Percentiles rank a stretch among this genome's conserved stretches.
These are phyloP conservation scores for Sporothrix sp. DNA, from an alignment of 2,329 filamentous ascomycete genomes.

Conservation along the genomic window DNA sequence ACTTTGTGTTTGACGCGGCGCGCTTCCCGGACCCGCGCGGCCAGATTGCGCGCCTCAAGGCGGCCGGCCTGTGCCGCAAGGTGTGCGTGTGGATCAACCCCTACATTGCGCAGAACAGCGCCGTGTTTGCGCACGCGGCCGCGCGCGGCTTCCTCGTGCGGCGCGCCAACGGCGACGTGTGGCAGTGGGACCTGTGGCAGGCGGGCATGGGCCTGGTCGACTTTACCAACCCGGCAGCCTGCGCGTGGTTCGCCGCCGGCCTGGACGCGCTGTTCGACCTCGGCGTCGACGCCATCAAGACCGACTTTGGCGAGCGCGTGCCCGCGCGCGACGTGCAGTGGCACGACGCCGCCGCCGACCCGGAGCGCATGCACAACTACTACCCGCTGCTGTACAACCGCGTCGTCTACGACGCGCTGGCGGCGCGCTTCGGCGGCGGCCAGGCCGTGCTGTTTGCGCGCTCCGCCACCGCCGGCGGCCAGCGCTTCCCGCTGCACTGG, in stretches of 20 bases:
- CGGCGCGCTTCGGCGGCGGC: constrained; percentile 38
- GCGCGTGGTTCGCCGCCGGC: constrained; percentile 53
- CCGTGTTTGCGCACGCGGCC: constrained; percentile 53
- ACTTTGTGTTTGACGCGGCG: constrained; percentile 60
- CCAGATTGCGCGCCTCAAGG: constrained; percentile 55
- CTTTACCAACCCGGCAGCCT: constrained; percentile 62
- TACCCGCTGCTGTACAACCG: constrained; percentile 68
- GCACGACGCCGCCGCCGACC: constrained; percentile 48
- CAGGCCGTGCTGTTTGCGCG: constrained; percentile 58
- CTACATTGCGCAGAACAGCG: constrained; percentile 61
- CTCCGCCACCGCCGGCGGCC: constrained; percentile 56
- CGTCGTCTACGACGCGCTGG: constrained; percentile 56
- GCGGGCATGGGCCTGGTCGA: constrained; percentile 67
- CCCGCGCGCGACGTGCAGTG: constrained; percentile 56
- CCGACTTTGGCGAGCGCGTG: constrained; percentile 66
- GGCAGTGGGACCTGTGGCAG: constrained; percentile 72
- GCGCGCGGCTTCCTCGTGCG: constrained; percentile 60
- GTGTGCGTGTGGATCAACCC: constrained; percentile 71
- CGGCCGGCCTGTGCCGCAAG: constrained; percentile 49
- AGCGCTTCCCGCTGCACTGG: constrained; percentile 62
- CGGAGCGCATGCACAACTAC: constrained; percentile 64
- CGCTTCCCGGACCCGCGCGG: constrained; percentile 59
- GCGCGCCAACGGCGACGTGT: constrained; percentile 58
- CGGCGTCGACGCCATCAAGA: constrained; percentile 65
- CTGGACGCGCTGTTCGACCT: constrained; percentile 55